A percentile compares a stretch with the other conserved stretches of the same genome.
phyloP scores from a whole-genome alignment of 106 monocot species.

The Narthecium ossifragum region DNA sequence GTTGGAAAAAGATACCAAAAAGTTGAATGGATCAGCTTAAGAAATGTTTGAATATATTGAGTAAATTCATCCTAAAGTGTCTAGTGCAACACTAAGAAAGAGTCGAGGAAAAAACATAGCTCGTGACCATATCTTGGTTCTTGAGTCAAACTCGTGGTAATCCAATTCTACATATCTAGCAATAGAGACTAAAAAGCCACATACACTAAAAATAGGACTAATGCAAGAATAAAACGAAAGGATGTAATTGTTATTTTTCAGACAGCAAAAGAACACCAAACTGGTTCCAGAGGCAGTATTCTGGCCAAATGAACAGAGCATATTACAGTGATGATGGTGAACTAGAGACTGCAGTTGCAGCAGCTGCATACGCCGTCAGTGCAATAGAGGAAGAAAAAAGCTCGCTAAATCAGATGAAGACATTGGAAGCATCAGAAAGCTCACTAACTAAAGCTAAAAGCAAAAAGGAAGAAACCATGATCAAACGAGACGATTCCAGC shows the following conservation, averaged over 20 bases:
- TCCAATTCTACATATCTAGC: neutral
- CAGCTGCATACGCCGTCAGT: constrained; percentile 63
- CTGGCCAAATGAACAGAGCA: constrained; percentile 27
- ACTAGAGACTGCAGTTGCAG: constrained; percentile 55
- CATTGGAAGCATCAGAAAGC: constrained; percentile 3
- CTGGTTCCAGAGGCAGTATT: constrained; percentile 21
- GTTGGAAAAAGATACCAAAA: too few relatives aligned
- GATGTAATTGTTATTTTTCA: constrained; percentile 8
- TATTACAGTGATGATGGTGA: constrained; percentile 23
- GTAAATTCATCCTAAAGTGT: neutral
- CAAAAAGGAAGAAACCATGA: constrained; percentile 30
- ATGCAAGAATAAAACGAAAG: too few relatives aligned
- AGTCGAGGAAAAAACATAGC: too few relatives aligned
- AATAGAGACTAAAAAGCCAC: neutral
- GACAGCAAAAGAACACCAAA: constrained; percentile 18
- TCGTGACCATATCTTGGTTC: too few relatives aligned
- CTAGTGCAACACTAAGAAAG: too few relatives aligned
- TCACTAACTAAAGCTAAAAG: constrained; percentile 18
- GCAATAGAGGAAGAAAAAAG: constrained; percentile 24
- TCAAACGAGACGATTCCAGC: constrained; percentile 23
- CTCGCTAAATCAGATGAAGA: constrained; percentile 22
- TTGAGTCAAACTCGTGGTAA: too few relatives aligned
- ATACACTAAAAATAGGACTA: neutral
- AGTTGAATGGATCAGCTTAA: too few relatives aligned
- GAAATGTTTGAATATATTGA: neutral